Percentiles rank a stretch among this genome's conserved stretches.
Conservation (phyloP, 2,329 filamentous ascomycete species). For the Xylariomycetidae sp. region DNA sequence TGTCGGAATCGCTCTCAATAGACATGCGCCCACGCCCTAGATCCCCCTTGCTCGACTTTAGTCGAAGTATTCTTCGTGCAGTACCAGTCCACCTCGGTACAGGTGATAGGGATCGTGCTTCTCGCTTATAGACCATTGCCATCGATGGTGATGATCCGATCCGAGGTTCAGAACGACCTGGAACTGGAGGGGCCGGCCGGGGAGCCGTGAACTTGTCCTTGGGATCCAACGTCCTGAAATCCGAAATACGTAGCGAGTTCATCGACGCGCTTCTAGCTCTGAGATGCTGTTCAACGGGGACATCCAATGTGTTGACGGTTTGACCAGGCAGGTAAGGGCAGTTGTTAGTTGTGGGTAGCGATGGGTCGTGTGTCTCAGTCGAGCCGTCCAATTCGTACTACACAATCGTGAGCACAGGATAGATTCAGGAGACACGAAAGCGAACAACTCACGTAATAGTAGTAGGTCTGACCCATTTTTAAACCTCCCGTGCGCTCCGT, state of each 20-base stretch:
- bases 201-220: constrained; percentile 71
- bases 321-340: constrained; percentile 90
- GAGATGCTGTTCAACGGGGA: constrained; percentile 65
- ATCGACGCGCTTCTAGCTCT: constrained; percentile 62
- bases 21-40: constrained; percentile 27
- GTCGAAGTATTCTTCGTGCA: constrained; percentile 44
- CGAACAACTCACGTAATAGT: constrained; percentile 74
- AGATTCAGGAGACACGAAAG: constrained; percentile 1
- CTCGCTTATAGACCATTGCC: constrained; percentile 30
- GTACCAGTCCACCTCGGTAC: constrained; percentile 42
- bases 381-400: constrained; percentile 82
- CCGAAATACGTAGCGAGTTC: constrained; percentile 52
- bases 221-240: constrained; percentile 73
- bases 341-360: constrained; percentile 66
- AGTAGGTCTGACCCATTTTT: constrained; percentile 90
- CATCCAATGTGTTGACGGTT: constrained; percentile 75
- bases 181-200: constrained; percentile 49
- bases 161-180: constrained; percentile 35
- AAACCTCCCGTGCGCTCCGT: constrained; percentile 69
- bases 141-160: constrained; percentile 28
- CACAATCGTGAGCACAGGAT: background rate
- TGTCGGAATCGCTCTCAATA: constrained; percentile 20
- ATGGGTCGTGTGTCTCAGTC: constrained; percentile 69
- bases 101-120: constrained; percentile 43
- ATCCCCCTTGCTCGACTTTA: constrained; percentile 33